Conservation (phyloP, 2,329 filamentous ascomycete genomes). For the Penicillium sp. region DNA sequence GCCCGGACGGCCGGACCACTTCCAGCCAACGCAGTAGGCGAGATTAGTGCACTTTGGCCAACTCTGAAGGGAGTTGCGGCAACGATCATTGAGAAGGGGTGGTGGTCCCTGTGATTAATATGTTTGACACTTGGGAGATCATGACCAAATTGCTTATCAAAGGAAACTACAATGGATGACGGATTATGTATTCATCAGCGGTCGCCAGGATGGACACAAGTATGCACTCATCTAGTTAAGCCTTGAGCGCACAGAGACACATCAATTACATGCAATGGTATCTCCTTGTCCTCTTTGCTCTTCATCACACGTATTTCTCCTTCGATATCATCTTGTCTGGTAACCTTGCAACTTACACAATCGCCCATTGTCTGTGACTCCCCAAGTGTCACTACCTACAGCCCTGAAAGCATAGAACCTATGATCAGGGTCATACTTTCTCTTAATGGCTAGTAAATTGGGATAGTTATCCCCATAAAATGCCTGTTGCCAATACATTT, state of each 20-base stretch:
- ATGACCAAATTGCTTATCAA: neutral
- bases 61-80: neutral
- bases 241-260: neutral
- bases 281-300: neutral
- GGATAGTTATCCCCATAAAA: slow-evolving; percentile 26
- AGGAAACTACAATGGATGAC: neutral
- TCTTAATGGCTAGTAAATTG: slow-evolving; percentile 5
- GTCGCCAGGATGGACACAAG: neutral
- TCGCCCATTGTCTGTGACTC: neutral
- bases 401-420: slow-evolving; percentile 14
- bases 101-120: slow-evolving; percentile 5
- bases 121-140: neutral
- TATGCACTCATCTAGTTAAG: neutral
- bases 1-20: neutral
- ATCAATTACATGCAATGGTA: neutral
- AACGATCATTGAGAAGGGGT: slow-evolving; percentile 5
- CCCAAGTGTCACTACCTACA: slow-evolving; percentile 17
- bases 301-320: neutral
- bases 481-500: slow-evolving; percentile 20
- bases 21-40: neutral
- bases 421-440: slow-evolving; percentile 15
- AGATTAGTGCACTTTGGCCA: neutral
- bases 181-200: neutral
- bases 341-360: neutral
- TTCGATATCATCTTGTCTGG: neutral